A percentile compares a stretch with the other conserved stretches of the same genome.
These are phyloP conservation scores for Cryptococcus sp. DNA, from an alignment of 1,284 basidiomycete species.

Conservation along the genomic window DNA sequence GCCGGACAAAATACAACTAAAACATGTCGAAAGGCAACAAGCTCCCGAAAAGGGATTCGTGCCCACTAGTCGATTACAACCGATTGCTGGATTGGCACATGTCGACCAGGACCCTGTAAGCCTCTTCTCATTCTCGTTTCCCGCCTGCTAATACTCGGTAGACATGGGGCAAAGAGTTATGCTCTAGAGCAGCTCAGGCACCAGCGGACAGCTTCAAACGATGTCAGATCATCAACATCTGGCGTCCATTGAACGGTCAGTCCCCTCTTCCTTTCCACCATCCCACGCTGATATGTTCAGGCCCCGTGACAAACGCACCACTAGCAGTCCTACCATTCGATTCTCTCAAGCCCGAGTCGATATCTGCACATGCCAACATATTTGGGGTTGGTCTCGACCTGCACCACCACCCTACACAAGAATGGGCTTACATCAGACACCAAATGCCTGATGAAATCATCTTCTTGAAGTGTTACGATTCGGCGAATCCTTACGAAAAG, in stretches of 20 bases:
- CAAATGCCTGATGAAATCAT: conserved; percentile 34
- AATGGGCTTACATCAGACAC: conserved; percentile 34
- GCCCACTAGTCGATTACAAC: conserved; percentile 21
- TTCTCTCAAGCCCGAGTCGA: conserved; percentile 10
- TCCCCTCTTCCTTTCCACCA: too few species aligned
- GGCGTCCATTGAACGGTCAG: conserved; percentile 32
- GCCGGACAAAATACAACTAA: conserved; percentile 9
- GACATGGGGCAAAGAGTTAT: conserved; percentile 28
- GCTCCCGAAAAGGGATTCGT: conserved; percentile 24
- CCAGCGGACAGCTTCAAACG: conserved; percentile 10
- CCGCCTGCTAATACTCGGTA: background rate
- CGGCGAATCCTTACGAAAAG: background rate
- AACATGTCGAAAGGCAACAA: conserved; percentile 20
- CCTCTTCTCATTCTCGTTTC: background rate
- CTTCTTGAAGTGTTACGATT: conserved; percentile 36
- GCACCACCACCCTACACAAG: conserved; percentile 19
- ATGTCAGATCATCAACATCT: conserved; percentile 35
- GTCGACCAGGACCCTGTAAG: conserved; percentile 37
- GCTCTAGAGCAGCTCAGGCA: conserved; percentile 11
- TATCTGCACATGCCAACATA: conserved; percentile 16
- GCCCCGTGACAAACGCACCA: conserved; percentile 38
- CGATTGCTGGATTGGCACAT: conserved; percentile 30
- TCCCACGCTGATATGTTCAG: conserved; percentile 2
- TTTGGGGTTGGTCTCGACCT: conserved; percentile 30
- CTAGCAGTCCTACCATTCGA: conserved; percentile 24